Conservation (phyloP, 1,284 basidiomycete genomes). For the Cutaneotrichosporon mucoides region DNA sequence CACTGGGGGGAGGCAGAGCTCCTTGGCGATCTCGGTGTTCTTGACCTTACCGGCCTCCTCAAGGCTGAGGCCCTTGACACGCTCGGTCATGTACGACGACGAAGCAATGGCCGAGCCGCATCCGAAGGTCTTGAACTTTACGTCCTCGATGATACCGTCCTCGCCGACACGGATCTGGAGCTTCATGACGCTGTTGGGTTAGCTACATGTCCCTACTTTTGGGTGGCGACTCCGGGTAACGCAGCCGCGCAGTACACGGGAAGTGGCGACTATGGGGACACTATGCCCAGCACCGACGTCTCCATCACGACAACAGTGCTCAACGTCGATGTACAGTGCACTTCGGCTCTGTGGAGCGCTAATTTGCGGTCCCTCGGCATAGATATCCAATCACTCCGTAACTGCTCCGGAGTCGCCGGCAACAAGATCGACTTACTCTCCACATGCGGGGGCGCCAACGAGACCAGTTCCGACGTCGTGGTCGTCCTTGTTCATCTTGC, state of each 20-base stretch:
- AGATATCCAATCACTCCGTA: too few relatives aligned
- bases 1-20: slow-evolving; percentile 90
- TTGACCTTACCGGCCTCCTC: slow-evolving; percentile 95
- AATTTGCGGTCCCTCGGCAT: too few relatives aligned
- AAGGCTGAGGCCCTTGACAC: slow-evolving; percentile 88
- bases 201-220: too few relatives aligned
- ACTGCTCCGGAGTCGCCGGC: not conserved
- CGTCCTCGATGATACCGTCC: slow-evolving; percentile 84
- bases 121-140: slow-evolving; percentile 98
- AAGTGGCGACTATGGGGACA: too few relatives aligned
- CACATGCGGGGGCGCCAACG: slow-evolving; percentile 71
- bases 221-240: too few relatives aligned
- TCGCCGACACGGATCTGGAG: slow-evolving; percentile 97
- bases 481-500: slow-evolving; percentile 30
- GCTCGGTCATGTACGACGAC: slow-evolving; percentile 97
- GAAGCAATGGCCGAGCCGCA: slow-evolving; percentile 89
- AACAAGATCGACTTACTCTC: slow-evolving; percentile 34
- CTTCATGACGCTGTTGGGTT: slow-evolving; percentile 87
- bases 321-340: too few relatives aligned
- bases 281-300: too few relatives aligned
- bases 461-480: slow-evolving; percentile 79
- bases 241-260: too few relatives aligned
- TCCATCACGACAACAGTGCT: too few relatives aligned
- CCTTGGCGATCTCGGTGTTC: slow-evolving; percentile 99
- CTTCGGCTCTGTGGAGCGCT: too few relatives aligned